A percentile compares a stretch with the other conserved stretches of the same genome.
Evolutionary conservation across 2,329 filamentous ascomycete genomes (phyloP).

Genomic region (Fusarium sp.): DNA sequence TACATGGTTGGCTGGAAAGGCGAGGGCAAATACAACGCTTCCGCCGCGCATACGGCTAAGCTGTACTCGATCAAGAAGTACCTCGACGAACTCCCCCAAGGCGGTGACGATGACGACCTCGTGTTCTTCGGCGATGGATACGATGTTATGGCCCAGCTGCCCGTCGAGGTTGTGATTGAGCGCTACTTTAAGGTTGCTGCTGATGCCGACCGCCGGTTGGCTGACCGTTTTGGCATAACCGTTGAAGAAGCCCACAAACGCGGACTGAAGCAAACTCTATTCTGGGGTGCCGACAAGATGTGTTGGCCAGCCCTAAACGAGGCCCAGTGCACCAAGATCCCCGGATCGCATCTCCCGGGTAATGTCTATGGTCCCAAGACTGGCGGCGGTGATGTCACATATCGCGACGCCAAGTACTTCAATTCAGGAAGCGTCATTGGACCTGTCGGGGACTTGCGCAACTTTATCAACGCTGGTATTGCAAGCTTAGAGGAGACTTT

Average conservation of each 20-base stretch:
- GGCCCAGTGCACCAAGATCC: conserved; percentile 55
- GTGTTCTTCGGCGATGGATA: conserved; percentile 72
- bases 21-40: conserved; percentile 38
- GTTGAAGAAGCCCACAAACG: conserved; percentile 45
- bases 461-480: conserved; percentile 42
- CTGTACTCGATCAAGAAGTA: conserved; percentile 50
- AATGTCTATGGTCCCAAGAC: conserved; percentile 51
- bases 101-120: conserved; percentile 63
- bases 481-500: conserved; percentile 49
- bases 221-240: conserved; percentile 58
- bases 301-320: conserved; percentile 40
- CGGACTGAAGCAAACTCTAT: conserved; percentile 52
- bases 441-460: conserved; percentile 47
- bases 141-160: conserved; percentile 73
- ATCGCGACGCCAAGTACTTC: conserved; percentile 53
- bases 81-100: conserved; percentile 51
- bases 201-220: conserved; percentile 63
- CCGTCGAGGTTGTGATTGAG: conserved; percentile 69
- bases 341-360: conserved; percentile 47
- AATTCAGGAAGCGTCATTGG: conserved; percentile 60
- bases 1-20: conserved; percentile 53
- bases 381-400: conserved; percentile 45
- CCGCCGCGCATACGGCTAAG: conserved; percentile 21
- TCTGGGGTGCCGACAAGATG: conserved; percentile 58
- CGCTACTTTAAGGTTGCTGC: conserved; percentile 67